phyloP scores from a whole-genome alignment of 129 eudicot genomes.

The Flaveria brownii region DNA sequence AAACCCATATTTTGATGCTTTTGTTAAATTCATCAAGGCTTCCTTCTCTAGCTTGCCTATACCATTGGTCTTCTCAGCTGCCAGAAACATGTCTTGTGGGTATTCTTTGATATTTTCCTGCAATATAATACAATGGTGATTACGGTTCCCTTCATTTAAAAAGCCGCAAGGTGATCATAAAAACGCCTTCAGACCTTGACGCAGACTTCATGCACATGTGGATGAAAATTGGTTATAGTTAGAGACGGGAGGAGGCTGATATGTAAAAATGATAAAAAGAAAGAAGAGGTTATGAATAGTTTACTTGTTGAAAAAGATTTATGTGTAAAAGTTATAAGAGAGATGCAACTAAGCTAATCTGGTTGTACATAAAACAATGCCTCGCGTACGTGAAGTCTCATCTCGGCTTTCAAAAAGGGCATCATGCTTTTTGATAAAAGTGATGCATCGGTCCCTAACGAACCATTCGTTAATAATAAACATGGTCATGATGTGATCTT shows the following conservation, averaged over 20 bases:
- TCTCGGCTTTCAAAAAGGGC: background rate
- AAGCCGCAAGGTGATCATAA: background rate
- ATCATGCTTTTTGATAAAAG: background rate
- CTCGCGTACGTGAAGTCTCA: background rate
- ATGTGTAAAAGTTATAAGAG: background rate
- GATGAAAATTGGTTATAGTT: background rate
- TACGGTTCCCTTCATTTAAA: background rate
- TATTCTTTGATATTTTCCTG: constrained; percentile 58
- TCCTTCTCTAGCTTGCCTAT: constrained; percentile 44
- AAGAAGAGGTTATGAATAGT: background rate
- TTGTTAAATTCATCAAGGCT: constrained; percentile 37
- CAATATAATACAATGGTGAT: background rate
- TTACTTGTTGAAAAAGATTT: background rate
- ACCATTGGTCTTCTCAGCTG: constrained; percentile 61
- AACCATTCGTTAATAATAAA: background rate
- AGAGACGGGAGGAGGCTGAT: background rate
- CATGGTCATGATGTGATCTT: background rate
- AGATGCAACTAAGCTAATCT: background rate
- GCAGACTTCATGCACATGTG: background rate
- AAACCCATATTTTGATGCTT: constrained; percentile 50
- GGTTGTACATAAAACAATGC: background rate
- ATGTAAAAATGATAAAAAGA: background rate
- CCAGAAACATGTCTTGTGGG: constrained; percentile 54
- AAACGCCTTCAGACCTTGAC: background rate
- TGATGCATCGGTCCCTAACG: background rate